Evolutionary conservation across 306 rosid species (phyloP), one percentile per base, ranked within the genome.

Genomic region (Aeschynomene evenia): DNA sequence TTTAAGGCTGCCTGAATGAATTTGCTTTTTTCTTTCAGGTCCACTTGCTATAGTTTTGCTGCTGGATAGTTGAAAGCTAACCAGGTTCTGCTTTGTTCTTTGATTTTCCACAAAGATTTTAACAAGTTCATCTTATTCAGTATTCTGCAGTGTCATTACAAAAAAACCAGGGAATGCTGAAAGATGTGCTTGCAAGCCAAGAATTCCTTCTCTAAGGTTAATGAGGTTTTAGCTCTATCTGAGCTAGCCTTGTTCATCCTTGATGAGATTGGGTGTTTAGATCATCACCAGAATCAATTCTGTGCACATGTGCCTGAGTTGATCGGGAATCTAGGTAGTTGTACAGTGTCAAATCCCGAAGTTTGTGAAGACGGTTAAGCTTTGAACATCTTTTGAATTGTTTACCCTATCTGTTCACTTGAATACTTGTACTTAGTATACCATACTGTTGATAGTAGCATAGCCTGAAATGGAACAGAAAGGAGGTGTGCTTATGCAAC

Each of bases 81-180:
- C 55, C 42, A 11, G 67, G 74, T 79, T 48, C 68, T 65, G 54
- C 66, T 50, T 40, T 59, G 19, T 65, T 71, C 64, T 48, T 42
- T 20, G 54, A 9, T 48, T 18, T 11, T 61, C 37, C 6, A 6
- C 64, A 39, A 78, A 36, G 51, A 56, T 60, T 37, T 51, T 55
- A 43, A 21, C 58, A 34, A 54, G 64, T 55, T 36, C 50, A 10
- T 43, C 66, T 51, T 63, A 63, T 14, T 67, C 42, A 23, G 52
- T 65, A 19, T 67, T 83, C 71, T 76, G 58, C 66, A 56, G 86
- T 65, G 75, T 73, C 70, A 67, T 52, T 68, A 58, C 77, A 83
- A 80, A 83, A 80, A 76, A 39, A 62, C 70, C 72, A 70, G 89
- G 98, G 97, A 85, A 94, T 94, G 99, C 97, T 70, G 97, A 84